Percentiles rank a stretch among this genome's conserved stretches.
Evolutionary conservation across 169 alveolate species (phyloP).

Genomic region (Besnoitia besnoiti): DNA sequence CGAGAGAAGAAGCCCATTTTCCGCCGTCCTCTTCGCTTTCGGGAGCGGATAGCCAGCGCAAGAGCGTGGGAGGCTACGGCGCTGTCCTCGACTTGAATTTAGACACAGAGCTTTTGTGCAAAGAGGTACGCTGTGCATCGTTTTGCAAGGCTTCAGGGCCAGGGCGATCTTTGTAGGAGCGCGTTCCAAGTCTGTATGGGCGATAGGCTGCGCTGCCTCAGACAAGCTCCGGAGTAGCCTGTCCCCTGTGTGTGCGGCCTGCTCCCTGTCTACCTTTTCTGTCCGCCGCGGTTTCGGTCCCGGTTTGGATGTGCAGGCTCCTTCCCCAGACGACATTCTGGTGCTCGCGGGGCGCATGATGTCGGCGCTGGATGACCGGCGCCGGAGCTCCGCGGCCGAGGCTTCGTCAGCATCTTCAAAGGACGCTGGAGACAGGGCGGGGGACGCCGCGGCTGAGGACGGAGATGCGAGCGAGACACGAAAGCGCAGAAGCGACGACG

Average conservation of each 20-base stretch:
- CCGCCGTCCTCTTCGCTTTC: background rate
- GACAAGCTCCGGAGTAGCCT: too few relatives aligned
- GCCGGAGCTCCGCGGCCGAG: background rate
- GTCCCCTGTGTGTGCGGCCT: too few relatives aligned
- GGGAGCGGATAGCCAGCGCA: background rate
- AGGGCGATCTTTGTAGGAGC: too few relatives aligned
- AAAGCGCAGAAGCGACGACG: too few relatives aligned
- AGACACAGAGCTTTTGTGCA: background rate
- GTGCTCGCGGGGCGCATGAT: constrained; percentile 50
- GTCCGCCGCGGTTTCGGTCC: background rate
- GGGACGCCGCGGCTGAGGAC: background rate
- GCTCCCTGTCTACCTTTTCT: too few relatives aligned
- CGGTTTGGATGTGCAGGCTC: background rate
- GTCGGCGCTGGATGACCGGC: background rate
- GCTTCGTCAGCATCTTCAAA: background rate
- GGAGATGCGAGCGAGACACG: background rate
- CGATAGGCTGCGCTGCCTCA: too few relatives aligned
- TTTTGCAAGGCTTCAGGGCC: too few relatives aligned
- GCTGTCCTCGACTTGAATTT: background rate
- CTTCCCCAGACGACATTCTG: constrained; percentile 61
- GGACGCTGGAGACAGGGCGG: background rate
- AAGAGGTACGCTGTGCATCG: background rate
- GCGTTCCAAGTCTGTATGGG: too few relatives aligned
- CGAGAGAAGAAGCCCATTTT: background rate
- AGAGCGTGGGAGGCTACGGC: background rate